phyloP scores from a whole-genome alignment of 1,284 basidiomycete species.

The Rhodotorula mucilaginosa region DNA sequence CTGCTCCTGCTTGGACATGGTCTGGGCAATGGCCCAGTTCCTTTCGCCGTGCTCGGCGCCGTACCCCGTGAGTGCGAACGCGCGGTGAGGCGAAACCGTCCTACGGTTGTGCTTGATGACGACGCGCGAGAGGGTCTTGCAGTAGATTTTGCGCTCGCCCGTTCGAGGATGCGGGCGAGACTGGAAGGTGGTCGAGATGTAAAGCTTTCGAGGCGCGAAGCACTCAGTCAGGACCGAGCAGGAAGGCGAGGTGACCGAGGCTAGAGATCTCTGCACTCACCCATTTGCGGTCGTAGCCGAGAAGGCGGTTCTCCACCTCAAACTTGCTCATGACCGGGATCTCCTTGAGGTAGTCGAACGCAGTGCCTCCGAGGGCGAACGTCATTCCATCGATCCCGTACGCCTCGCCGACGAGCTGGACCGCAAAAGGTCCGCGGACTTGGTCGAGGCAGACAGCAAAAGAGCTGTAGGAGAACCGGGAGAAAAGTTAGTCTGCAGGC shows the following conservation, averaged over 20 bases:
- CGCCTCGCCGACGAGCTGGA: conserved; percentile 18
- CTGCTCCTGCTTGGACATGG: conserved; percentile 22
- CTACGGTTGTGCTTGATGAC: conserved; percentile 33
- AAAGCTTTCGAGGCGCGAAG: conserved; percentile 1
- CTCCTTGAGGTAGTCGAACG: conserved; percentile 29
- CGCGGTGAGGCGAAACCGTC: conserved; percentile 29
- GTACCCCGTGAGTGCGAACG: conserved; percentile 32
- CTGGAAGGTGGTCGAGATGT: conserved; percentile 28
- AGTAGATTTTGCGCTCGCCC: conserved; percentile 17
- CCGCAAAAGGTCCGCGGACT: conserved; percentile 22
- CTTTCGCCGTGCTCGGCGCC: conserved; percentile 8
- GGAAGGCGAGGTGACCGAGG: background rate
- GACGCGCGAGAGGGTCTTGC: conserved; percentile 18
- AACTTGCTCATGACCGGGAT: conserved; percentile 24
- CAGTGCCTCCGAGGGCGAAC: conserved; percentile 22
- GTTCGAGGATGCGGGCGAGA: conserved; percentile 14
- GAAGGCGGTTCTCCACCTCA: conserved; percentile 17
- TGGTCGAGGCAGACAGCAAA: conserved; percentile 29
- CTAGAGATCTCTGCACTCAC: background rate
- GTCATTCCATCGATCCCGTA: conserved; percentile 14
- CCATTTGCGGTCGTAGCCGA: conserved; percentile 38
- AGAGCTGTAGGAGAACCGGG: background rate
- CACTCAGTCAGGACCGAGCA: background rate
- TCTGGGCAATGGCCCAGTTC: conserved; percentile 26
- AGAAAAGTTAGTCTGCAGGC: background rate